phyloP scores from a whole-genome alignment of 1,139 yeast genomes.

The Williopsis jadinii region DNA sequence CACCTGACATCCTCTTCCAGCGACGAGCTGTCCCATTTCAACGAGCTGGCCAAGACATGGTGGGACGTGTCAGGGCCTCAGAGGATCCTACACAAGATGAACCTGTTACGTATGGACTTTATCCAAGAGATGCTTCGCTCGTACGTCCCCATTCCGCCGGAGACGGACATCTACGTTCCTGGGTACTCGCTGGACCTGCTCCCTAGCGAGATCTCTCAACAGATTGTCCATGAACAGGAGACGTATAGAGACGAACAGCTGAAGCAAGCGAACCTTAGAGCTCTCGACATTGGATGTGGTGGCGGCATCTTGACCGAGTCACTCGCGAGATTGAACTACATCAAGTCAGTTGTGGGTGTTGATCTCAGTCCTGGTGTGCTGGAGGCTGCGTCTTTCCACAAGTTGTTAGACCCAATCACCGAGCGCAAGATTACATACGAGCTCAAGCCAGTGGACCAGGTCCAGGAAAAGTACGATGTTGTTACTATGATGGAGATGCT shows the following conservation, averaged over 20 bases:
- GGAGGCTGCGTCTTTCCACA: conserved; percentile 71
- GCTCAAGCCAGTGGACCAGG: conserved; percentile 53
- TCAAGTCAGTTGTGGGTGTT: conserved; percentile 65
- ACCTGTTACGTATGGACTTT: conserved; percentile 80
- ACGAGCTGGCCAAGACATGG: conserved; percentile 83
- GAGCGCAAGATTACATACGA: conserved; percentile 49
- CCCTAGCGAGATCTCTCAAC: conserved; percentile 44
- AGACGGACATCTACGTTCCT: conserved; percentile 61
- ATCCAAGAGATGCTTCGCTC: conserved; percentile 52
- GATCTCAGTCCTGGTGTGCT: conserved; percentile 82
- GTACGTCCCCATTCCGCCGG: conserved; percentile 39
- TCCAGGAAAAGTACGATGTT: conserved; percentile 51
- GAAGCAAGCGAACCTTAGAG: conserved; percentile 33
- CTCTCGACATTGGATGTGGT: conserved; percentile 93
- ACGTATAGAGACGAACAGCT: conserved; percentile 36
- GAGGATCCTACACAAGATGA: conserved; percentile 91
- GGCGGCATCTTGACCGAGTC: conserved; percentile 92
- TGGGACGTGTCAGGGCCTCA: conserved; percentile 96
- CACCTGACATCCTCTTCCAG: conserved; percentile 22
- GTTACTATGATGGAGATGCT: conserved; percentile 91
- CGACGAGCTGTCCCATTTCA: conserved; percentile 73
- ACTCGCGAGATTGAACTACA: conserved; percentile 66
- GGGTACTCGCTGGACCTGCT: conserved; percentile 66
- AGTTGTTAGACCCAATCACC: conserved; percentile 55
- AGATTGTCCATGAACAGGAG: conserved; percentile 41